Base-by-base conservation (phyloP, 306 rosid species). In the Arachis stenosperma region DNA sequence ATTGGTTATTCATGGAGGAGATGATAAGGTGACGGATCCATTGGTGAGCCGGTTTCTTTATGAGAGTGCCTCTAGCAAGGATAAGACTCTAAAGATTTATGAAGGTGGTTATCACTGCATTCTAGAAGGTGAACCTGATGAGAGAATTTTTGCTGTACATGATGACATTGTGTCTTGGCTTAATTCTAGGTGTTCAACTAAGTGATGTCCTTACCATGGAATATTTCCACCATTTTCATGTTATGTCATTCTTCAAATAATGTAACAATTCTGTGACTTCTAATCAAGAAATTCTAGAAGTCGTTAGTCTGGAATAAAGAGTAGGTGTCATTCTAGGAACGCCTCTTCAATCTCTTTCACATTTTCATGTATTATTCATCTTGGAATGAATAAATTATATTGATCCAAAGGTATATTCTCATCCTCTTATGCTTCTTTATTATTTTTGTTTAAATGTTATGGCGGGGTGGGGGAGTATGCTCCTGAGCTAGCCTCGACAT, bases 101-200 rank as follows among this genome's bases (percentile, higher is more conserved):
- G 88, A 86, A 62, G 86, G 72, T 59, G 89, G 92, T 61, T 90
- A 70, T 65, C 98, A 92, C 76, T 77, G 86, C 88, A 86, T 92
- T 67, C 85, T 92, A 65, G 95, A 92, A 82, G 95, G 98, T 37
- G 98, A 92, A 71, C 88, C 98, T 1, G 95, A 92, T 81, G 92
- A 84, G 58, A 84, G 87, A 82, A 92, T 92, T 67, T 73, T 75
- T 69, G 40, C 79, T 9, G 81, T 83, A 53, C 94, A 88, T 67
- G 65, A 84, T 62, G 98, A 92, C 68, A 88, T 92, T 75, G 61
- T 88, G 61, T 65, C 81, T 15, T 90, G 98, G 94, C 88, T 92
- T 47, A 94, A 92, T 78, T 68, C 61, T 22, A 85, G 85, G 71
- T 75, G 81, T 79, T 73, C 75, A 41, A 9, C 39, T 65, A 41